Base-by-base conservation (phyloP, 352 stramenopile species). In the Phytophthora podocarpi region DNA sequence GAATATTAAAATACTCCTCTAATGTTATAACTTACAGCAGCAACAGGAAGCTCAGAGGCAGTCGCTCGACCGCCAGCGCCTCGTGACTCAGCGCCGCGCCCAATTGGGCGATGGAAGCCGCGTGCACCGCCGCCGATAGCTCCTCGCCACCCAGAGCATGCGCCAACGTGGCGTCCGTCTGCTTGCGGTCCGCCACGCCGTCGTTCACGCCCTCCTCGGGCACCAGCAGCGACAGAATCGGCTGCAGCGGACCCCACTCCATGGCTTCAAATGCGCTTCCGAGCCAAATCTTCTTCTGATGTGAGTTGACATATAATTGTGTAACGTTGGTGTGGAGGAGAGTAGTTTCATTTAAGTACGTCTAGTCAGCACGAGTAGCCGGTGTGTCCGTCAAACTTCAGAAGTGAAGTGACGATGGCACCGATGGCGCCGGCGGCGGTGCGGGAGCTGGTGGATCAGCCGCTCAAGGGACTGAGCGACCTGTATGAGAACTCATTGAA, bases 401-500 rank as follows among this genome's bases (percentile, higher is more conserved):
- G 51, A 53, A 60, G 31, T 57, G 54, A 47, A 43, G 47, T 21
- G 15, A 20, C 47, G 18, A n/a, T 56, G 58, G 34, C 39, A 35
- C 36, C 55, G 4, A 54, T 69, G 40, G 48, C 52, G 20, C 49
- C 30, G 21, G 56, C 27, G 28, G 21, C 52, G 20, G 53, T 76
- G 42, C 67, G 53, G 10, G 66, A 63, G 49, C 58, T 80, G 11
- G 68, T 76, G 37, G 65, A 76, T n/a, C 64, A 81, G 35, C 70
- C 64, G 21, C 46, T 83, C 8, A 70, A 67, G 48, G 58, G 70
- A 23, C 59, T 86, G 35, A 46, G 60, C 21, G 54, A 81, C 35
- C 46, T 78, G 23, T 81, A 81, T 43, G 69, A 78, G 47, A 78
- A 72, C 65, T 86, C 83, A 31, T 59, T 89, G 24, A 90, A 90